phyloP scores from a whole-genome alignment of 306 rosid species.

The Inga laurina region DNA sequence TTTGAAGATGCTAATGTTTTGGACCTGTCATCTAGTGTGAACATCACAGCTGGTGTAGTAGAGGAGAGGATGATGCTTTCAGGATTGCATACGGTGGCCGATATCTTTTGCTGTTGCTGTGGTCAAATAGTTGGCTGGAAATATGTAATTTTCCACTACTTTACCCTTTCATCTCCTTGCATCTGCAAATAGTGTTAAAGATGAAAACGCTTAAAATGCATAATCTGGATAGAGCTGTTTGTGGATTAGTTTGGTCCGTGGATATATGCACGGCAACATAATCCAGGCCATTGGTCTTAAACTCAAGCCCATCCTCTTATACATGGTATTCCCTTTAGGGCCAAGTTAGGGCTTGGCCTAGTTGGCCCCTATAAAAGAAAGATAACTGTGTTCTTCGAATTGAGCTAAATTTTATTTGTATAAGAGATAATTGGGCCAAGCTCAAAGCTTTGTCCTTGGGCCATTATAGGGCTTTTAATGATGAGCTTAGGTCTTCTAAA shows the following conservation, averaged over 20 bases:
- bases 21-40: conserved; percentile 54
- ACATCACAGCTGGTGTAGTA: conserved; percentile 54
- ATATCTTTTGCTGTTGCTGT: conserved; percentile 85
- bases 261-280: background rate
- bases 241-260: background rate
- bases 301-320: background rate
- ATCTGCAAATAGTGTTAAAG: conserved; percentile 1
- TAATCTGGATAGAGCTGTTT: background rate
- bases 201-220: background rate
- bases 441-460: background rate
- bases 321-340: background rate
- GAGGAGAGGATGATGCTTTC: conserved; percentile 87
- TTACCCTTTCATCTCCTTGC: conserved; percentile 25
- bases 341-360: background rate
- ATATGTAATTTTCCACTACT: conserved; percentile 61
- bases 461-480: background rate
- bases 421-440: background rate
- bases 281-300: background rate
- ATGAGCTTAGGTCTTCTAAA: background rate
- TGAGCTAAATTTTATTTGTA: background rate
- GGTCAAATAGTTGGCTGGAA: conserved; percentile 98
- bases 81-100: conserved; percentile 81
- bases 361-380: background rate
- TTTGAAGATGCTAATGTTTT: conserved; percentile 29
- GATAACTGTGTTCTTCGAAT: background rate